Evolutionary conservation across 805 yeast genomes (phyloP), one percentile per base, ranked within the genome.

Genomic region (Candida odintsovae): DNA sequence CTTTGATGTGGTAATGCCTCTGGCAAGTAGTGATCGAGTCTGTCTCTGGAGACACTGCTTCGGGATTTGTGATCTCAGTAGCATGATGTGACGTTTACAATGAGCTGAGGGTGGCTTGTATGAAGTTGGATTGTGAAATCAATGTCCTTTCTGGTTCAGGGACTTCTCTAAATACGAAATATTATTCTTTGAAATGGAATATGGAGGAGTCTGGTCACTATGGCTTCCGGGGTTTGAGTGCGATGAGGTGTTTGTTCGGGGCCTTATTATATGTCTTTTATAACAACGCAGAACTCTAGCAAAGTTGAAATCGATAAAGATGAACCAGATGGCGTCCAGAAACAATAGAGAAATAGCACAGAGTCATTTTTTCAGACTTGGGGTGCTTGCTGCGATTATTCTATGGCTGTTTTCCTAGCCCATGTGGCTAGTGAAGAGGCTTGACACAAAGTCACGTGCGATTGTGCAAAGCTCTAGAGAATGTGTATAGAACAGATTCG

Each of bases 1-100:
- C 16, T 47, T 50, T 12, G 52, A 50, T 10, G 43, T 47, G 7
- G 45, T 16, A 18, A 46, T 49, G 13, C 45, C 25, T 43, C 50
- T 38, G 18, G 38, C 19, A 28, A 13, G 28, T 3, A 37, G 7
- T 10, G 23, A 36, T 18, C 37, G 29, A 1, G n/a, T 42, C 6
- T 33, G 36, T 33, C 36, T 33, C 20, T 33, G 20, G 20, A 33
- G 20, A 33, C 36, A 33, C 20, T 33, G 19, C 5, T 33, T 33
- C 9, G 18, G 36, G 20, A 33, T n/a, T 9, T 31, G 41, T 22
- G 45, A 44, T 39, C 43, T 44, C 22, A 43, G 13, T 2, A 41
- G 36, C 39, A 33, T n/a, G 13, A 16, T 20, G 7, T 13, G 31
- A 13, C 13, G n/a, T n/a, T n/a, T n/a, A n/a, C n/a, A n/a, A n/a